phyloP scores from a whole-genome alignment of 2,329 filamentous ascomycete species.

The Aureobasidium pullulans region DNA sequence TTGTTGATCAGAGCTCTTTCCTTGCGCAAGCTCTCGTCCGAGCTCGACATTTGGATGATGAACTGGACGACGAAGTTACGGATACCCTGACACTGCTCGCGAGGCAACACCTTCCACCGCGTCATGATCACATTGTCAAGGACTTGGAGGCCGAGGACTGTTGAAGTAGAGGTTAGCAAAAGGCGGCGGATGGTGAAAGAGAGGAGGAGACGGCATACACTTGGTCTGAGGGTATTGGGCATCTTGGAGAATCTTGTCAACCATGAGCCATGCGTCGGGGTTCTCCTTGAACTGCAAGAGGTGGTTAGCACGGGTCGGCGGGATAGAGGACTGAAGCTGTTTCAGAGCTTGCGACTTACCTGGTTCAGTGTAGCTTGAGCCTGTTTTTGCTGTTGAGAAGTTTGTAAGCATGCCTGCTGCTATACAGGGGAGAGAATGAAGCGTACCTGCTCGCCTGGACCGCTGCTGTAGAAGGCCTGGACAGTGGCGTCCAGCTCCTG shows the following conservation, averaged over 20 bases:
- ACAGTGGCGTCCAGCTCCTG: conserved; percentile 94
- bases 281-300: conserved; percentile 87
- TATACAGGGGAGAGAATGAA: conserved; percentile 1
- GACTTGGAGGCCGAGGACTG: conserved; percentile 89
- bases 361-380: conserved; percentile 89
- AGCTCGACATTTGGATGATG: conserved; percentile 87
- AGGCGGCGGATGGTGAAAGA: background rate
- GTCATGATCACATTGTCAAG: conserved; percentile 98
- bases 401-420: background rate
- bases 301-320: conserved; percentile 16
- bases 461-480: conserved; percentile 96
- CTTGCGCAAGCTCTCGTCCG: conserved; percentile 76
- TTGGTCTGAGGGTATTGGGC: conserved; percentile 93
- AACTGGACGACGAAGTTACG: conserved; percentile 99
- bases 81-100: conserved; percentile 92
- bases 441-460: conserved; percentile 80
- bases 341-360: conserved; percentile 45
- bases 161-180: conserved; percentile 26
- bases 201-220: conserved; percentile 52
- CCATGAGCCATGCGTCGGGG: conserved; percentile 93
- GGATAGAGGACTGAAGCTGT: background rate
- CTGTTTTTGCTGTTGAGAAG: conserved; percentile 73
- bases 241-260: conserved; percentile 92
- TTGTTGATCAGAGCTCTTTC: conserved; percentile 94
- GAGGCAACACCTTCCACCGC: conserved; percentile 94